Conservation (phyloP, 768 basidiomycete genomes). For the Punctularia strigosozonata region DNA sequence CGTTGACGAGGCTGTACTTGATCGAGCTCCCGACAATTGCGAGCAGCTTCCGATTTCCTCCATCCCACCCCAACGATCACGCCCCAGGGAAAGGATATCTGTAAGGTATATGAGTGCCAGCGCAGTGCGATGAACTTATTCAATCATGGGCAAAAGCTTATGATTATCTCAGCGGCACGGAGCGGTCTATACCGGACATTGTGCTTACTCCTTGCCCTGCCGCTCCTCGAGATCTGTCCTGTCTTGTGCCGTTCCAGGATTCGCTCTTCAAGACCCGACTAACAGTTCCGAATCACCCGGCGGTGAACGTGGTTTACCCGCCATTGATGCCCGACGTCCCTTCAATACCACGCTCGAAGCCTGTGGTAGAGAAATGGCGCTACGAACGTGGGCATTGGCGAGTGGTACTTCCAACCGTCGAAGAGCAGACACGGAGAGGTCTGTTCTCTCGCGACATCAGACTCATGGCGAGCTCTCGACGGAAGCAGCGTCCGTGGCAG, state of each 20-base stretch:
- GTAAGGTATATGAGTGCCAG: too few relatives aligned
- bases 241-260: conserved; percentile 43
- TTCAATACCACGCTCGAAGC: conserved; percentile 8
- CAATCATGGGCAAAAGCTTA: conserved; percentile 1
- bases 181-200: conserved; percentile 34
- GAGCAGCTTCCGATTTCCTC: too few relatives aligned
- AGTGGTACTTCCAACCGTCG: conserved; percentile 31
- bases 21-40: neutral
- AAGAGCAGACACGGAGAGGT: conserved; percentile 33
- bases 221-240: conserved; percentile 26
- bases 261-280: conserved; percentile 37
- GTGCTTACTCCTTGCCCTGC: conserved; percentile 36
- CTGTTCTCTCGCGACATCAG: conserved; percentile 26
- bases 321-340: conserved; percentile 21
- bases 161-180: conserved; percentile 13
- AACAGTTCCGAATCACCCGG: conserved; percentile 35
- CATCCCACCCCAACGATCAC: too few relatives aligned
- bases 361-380: conserved; percentile 29
- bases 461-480: conserved; percentile 9
- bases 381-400: conserved; percentile 45
- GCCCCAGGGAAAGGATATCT: too few relatives aligned
- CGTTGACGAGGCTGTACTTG: too few relatives aligned
- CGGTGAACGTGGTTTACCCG: conserved; percentile 36
- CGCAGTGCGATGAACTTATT: too few relatives aligned
- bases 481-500: conserved; percentile 2